Percentiles rank a stretch among this genome's conserved stretches.
These are phyloP conservation scores for Letharia lupina DNA, from an alignment of 495 filamentous ascomycete species.

Conservation along the genomic window DNA sequence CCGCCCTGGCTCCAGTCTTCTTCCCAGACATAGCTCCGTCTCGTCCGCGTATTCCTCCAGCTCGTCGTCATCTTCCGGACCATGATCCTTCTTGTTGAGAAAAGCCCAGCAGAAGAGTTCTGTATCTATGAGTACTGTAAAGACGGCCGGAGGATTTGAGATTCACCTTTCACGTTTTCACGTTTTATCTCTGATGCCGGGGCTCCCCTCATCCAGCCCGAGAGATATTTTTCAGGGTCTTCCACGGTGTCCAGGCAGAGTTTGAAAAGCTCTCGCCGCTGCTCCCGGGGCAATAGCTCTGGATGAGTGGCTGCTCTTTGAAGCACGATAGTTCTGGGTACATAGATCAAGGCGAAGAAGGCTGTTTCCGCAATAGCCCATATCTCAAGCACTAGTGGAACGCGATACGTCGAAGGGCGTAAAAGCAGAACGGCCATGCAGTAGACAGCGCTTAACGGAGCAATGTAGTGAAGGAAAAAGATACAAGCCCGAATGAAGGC, in stretches of 20 bases:
- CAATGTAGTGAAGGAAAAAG: conserved; percentile 42
- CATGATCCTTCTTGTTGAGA: conserved; percentile 29
- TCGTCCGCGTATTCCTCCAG: conserved; percentile 46
- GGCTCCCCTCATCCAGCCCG: conserved; percentile 57
- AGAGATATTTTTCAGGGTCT: conserved; percentile 48
- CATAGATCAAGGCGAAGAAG: conserved; percentile 48
- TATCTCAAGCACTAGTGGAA: conserved; percentile 25
- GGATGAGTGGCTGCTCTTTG: conserved; percentile 47
- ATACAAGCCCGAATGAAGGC: conserved; percentile 45
- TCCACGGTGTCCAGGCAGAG: conserved; percentile 46
- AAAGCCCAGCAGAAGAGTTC: conserved; percentile 25
- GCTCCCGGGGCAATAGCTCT: conserved; percentile 32
- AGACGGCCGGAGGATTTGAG: conserved; percentile 14
- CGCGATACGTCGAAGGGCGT: conserved; percentile 23
- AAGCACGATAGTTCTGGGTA: conserved; percentile 43
- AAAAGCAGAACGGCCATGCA: conserved; percentile 32
- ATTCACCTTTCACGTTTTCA: conserved; percentile 49
- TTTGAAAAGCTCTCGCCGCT: conserved; percentile 44
- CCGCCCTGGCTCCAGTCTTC: conserved; percentile 41
- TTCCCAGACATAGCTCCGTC: conserved; percentile 42
- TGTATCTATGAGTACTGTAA: conserved; percentile 2
- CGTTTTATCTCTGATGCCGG: conserved; percentile 47
- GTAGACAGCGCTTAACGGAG: conserved; percentile 43
- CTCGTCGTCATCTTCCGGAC: conserved; percentile 43
- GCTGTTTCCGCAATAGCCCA: conserved; percentile 40